These are phyloP conservation scores for Rhizopogon parksii DNA, from an alignment of 1,284 basidiomycete genomes.

Conservation along the genomic window DNA sequence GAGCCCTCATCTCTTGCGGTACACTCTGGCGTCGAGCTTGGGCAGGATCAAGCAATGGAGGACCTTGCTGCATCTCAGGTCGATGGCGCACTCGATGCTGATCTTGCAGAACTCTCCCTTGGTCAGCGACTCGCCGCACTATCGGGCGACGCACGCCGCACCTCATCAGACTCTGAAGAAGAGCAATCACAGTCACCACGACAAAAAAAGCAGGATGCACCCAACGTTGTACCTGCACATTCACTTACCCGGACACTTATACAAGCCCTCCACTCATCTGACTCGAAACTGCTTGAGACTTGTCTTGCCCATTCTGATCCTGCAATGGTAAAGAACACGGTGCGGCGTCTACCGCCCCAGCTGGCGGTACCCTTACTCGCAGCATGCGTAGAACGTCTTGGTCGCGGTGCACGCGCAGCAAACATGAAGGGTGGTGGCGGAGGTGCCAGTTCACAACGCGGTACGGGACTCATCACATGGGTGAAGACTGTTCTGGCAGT, in stretches of 20 bases:
- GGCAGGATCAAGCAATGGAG: slow-evolving; percentile 52
- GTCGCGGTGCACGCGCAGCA: slow-evolving; percentile 65
- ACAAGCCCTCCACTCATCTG: slow-evolving; percentile 94
- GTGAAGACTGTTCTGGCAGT: slow-evolving; percentile 81
- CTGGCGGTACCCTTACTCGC: slow-evolving; percentile 83
- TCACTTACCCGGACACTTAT: slow-evolving; percentile 93
- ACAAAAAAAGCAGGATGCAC: slow-evolving; percentile 30
- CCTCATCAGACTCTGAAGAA: slow-evolving; percentile 41
- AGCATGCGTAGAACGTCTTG: slow-evolving; percentile 86
- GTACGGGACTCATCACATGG: slow-evolving; percentile 83
- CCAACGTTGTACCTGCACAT: slow-evolving; percentile 62
- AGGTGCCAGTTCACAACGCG: slow-evolving; percentile 80
- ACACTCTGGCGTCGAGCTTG: slow-evolving; percentile 56
- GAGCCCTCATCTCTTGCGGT: slow-evolving; percentile 58
- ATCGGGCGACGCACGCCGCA: slow-evolving; percentile 38
- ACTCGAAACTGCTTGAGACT: slow-evolving; percentile 81
- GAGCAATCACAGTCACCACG: slow-evolving; percentile 19
- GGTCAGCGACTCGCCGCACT: slow-evolving; percentile 80
- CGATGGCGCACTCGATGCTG: slow-evolving; percentile 71
- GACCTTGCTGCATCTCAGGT: slow-evolving; percentile 42
- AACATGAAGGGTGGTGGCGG: slow-evolving; percentile 77
- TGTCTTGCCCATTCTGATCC: slow-evolving; percentile 85
- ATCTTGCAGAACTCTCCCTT: slow-evolving; percentile 84
- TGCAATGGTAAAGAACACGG: slow-evolving; percentile 80
- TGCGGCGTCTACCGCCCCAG: slow-evolving; percentile 84